Evolutionary conservation across 208 protist species (phyloP).

Genomic region (Trypanosoma theileri): DNA sequence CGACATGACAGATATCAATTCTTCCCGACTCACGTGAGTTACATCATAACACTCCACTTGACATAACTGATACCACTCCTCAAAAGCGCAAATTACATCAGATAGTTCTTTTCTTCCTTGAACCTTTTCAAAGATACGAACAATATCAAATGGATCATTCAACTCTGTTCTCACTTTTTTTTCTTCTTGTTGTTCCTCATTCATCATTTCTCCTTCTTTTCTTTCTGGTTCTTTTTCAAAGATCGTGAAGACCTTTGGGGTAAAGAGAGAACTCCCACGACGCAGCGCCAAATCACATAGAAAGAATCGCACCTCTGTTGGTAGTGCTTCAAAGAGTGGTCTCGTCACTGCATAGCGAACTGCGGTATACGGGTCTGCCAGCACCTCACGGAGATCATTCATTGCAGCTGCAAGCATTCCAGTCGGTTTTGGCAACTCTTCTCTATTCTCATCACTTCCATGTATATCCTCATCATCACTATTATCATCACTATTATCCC

Average conservation of each 20-base stretch:
- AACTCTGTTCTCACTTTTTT: background rate
- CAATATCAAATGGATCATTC: conserved; percentile 32
- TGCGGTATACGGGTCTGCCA: conserved; percentile 26
- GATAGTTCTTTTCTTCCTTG: conserved; percentile 37
- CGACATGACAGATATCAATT: conserved; percentile 18
- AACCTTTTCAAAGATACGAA: conserved; percentile 48
- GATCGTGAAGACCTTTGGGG: conserved; percentile 33
- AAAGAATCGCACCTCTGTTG: conserved; percentile 42
- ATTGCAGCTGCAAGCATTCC: conserved; percentile 20
- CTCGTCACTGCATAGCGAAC: conserved; percentile 30
- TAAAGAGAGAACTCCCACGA: conserved; percentile 37
- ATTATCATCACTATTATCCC: conserved; percentile 1
- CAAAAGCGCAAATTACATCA: conserved; percentile 59
- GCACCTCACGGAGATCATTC: conserved; percentile 25
- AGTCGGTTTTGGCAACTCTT: background rate
- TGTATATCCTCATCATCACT: conserved; percentile 19
- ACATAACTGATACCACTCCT: conserved; percentile 78
- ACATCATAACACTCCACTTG: conserved; percentile 60
- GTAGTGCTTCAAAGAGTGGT: conserved; percentile 29
- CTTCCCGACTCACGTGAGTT: conserved; percentile 28
- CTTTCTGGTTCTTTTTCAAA: background rate
- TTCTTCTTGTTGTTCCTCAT: background rate
- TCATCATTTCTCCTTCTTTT: background rate
- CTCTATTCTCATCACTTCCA: conserved; percentile 16
- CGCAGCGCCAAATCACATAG: conserved; percentile 41